Base-by-base conservation (phyloP, 2,329 filamentous ascomycete genomes). In the Xylariaceae sp. region DNA sequence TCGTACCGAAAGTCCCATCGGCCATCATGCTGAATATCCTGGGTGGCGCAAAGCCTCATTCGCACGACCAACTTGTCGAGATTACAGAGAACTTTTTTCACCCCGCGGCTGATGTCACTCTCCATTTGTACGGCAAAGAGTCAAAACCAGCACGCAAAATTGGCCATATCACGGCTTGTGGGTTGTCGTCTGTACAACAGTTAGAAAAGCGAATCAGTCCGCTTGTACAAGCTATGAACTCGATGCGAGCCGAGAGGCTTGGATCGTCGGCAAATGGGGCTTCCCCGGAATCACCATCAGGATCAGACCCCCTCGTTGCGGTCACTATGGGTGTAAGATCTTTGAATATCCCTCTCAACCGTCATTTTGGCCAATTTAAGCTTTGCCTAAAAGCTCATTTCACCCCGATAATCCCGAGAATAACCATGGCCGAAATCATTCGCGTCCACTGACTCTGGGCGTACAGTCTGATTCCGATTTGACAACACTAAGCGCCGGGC, bases 71-170 rank as follows among this genome's bases (percentile, higher is more conserved):
- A 10, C 72, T 84, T 0, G 71, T 81, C 10, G 67, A 76, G 11
- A 66, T 78, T 19, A 73, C 80, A 18, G 68, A 77, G 34, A 63
- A 63, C 4, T 68, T 73, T 38, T 77, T 75, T 51, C 69, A 69
- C 34, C 68, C 72, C 7, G 69, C 75, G 36, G 75, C 76, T 55
- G 79, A 77, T 47, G 71, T 79, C 13, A 79, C 76, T 47, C 79
- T 97, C 11, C 93, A 99, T 65, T 82, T 97, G 43, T 99, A 99
- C 73, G 92, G 92, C 64, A 97, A 97, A 73, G 83, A 82, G 43
- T 88, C 91, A 22, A 89, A 91, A 62, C 90, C 89, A 5, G 88
- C 90, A 33, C 86, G 94, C 42, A 99, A 97, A 72, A 97, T 97
- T 75, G 93, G 93, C 11, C 94, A 99, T 69, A 83, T 99, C 60